Percentiles rank a stretch among this genome's conserved stretches.
Evolutionary conservation across 257 asterid species (phyloP).

Genomic region (Solanum piurae): DNA sequence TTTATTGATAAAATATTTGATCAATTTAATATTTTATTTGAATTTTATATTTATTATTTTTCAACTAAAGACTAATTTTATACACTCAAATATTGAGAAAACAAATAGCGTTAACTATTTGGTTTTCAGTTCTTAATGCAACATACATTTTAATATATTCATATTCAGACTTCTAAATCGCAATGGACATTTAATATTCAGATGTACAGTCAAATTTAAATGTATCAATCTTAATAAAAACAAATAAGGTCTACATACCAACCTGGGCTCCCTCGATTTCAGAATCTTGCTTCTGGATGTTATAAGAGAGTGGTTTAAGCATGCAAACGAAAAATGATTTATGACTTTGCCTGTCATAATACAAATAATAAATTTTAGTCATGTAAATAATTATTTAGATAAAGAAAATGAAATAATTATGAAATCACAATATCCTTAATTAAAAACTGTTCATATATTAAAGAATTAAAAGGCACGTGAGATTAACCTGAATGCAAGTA

Average conservation of each 20-base stretch:
- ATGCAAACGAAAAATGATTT: constrained; percentile 73
- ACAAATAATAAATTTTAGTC: neutral
- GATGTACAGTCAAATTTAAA: too few species aligned
- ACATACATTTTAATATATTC: too few species aligned
- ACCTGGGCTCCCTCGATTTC: constrained; percentile 96
- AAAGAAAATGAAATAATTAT: neutral
- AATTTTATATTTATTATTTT: too few species aligned
- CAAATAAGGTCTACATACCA: neutral
- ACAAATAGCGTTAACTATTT: too few species aligned
- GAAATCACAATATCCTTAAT: neutral
- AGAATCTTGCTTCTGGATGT: constrained; percentile 59
- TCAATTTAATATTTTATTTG: too few species aligned
- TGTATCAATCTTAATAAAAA: too few species aligned
- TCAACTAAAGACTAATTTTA: too few species aligned
- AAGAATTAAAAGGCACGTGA: neutral
- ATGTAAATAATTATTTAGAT: neutral
- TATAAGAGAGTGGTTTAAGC: constrained; percentile 68
- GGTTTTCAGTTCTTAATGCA: too few species aligned
- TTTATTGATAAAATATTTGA: too few species aligned
- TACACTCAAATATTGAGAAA: neutral
- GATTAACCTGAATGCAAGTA: constrained; percentile 63
- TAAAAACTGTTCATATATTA: neutral
- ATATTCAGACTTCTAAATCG: too few species aligned
- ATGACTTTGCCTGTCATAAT: constrained; percentile 30
- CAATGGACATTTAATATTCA: too few species aligned